A percentile compares a stretch with the other conserved stretches of the same genome.
Conservation (phyloP, 2,329 filamentous ascomycete species). For the Nigrograna mackinnonii region DNA sequence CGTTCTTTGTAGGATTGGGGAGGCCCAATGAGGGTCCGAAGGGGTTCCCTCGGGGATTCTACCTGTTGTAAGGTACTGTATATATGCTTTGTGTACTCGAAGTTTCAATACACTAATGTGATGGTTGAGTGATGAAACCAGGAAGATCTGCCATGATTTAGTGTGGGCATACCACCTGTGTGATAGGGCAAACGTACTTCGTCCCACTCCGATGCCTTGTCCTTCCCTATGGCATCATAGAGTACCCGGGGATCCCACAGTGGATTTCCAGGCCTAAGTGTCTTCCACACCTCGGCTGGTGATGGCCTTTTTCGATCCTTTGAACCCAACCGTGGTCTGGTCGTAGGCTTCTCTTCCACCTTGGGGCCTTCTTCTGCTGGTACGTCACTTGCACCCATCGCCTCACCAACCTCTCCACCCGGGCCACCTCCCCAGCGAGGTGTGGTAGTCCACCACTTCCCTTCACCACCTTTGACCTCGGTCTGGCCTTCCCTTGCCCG, state of each 20-base stretch:
- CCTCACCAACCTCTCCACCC: constrained; percentile 48
- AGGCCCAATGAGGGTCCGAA: constrained; percentile 48
- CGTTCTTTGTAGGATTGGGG: constrained; percentile 57
- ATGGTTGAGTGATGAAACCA: constrained; percentile 65
- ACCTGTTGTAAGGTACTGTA: constrained; percentile 57
- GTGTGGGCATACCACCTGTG: not conserved
- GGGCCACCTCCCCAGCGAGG: constrained; percentile 61
- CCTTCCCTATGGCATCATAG: constrained; percentile 62
- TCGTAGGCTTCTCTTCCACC: constrained; percentile 38
- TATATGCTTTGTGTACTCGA: constrained; percentile 59
- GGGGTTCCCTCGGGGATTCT: constrained; percentile 25
- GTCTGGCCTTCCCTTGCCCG: constrained; percentile 58
- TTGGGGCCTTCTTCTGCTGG: constrained; percentile 29
- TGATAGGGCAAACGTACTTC: constrained; percentile 50
- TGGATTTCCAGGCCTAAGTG: constrained; percentile 52
- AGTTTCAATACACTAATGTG: constrained; percentile 64
- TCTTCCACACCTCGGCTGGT: constrained; percentile 57
- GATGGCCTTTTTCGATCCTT: constrained; percentile 46
- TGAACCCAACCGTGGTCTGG: not conserved
- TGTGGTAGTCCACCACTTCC: constrained; percentile 63
- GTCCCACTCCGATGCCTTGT: constrained; percentile 50
- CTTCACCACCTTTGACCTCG: constrained; percentile 56
- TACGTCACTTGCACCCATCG: constrained; percentile 22
- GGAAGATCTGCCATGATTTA: constrained; percentile 55
- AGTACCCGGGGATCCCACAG: constrained; percentile 61